Conservation (phyloP, 768 basidiomycete species). For the Boletus bicolor region DNA sequence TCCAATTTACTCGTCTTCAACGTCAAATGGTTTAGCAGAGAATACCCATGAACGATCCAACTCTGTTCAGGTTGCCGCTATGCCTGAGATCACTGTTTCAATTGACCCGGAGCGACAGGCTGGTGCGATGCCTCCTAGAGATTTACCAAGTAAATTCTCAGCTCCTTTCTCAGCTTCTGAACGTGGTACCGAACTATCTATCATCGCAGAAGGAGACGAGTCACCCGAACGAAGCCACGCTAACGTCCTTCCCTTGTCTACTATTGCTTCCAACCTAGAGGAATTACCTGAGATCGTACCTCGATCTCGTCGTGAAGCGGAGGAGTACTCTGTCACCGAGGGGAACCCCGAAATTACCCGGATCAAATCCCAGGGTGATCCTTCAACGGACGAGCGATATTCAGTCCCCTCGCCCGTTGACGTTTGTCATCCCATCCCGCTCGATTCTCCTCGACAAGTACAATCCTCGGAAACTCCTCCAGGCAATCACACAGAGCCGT, state of each 20-base stretch:
- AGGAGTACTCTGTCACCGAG: background rate
- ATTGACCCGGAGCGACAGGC: conserved; percentile 2
- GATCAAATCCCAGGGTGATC: conserved; percentile 5
- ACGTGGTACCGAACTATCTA: conserved; percentile 51
- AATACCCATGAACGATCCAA: background rate
- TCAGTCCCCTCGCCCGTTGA: conserved; percentile 30
- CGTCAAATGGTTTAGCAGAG: background rate
- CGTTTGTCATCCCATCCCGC: conserved; percentile 38
- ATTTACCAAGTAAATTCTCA: background rate
- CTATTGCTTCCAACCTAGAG: background rate
- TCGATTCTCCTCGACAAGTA: conserved; percentile 33
- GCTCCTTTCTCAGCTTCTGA: conserved; percentile 22
- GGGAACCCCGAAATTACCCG: background rate
- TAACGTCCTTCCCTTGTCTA: background rate
- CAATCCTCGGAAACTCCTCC: background rate
- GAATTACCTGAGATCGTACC: background rate
- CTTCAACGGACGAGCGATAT: conserved; percentile 16
- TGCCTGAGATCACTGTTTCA: conserved; percentile 6
- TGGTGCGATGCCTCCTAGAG: background rate
- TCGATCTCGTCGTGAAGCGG: background rate
- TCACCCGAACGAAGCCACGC: conserved; percentile 38
- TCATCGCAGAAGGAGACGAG: conserved; percentile 73
- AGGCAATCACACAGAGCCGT: conserved; percentile 18
- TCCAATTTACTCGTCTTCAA: background rate
- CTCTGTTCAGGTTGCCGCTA: conserved; percentile 3